Evolutionary conservation across 495 filamentous ascomycete species (phyloP).

Genomic region (Pseudomonodictys pantanalensis): DNA sequence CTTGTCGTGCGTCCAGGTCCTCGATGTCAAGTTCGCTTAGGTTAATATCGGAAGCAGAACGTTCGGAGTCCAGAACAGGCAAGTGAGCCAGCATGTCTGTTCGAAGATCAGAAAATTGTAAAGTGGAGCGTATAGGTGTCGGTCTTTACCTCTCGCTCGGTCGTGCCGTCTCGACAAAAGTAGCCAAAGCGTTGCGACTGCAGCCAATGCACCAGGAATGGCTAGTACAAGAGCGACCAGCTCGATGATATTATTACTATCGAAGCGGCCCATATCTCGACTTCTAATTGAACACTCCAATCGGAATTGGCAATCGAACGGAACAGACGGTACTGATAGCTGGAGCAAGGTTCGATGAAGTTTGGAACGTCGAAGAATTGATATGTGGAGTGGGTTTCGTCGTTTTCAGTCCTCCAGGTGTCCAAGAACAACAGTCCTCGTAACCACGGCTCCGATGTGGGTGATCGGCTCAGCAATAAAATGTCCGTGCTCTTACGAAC

Average conservation of each 20-base stretch:
- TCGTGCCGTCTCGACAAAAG: neutral
- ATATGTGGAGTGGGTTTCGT: no score
- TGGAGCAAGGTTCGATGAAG: no score
- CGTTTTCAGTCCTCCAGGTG: no score
- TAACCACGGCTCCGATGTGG: no score
- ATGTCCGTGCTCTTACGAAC: no score
- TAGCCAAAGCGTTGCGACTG: neutral
- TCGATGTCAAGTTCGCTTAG: neutral
- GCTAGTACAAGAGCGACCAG: neutral
- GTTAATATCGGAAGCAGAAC: neutral
- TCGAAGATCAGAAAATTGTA: neutral
- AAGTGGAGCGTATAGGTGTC: neutral
- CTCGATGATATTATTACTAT: neutral
- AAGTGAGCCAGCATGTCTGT: neutral
- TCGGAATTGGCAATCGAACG: no score
- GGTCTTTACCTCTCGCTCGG: neutral
- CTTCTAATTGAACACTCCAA: no score
- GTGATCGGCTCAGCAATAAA: no score
- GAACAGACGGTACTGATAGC: no score
- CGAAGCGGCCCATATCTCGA: neutral
- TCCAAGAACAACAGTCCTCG: no score
- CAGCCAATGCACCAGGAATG: neutral
- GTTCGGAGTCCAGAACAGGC: neutral
- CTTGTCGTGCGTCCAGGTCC: neutral
- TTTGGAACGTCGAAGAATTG: no score